phyloP scores from a whole-genome alignment of 805 yeast species.

The Kluyveromyces starmeri region DNA sequence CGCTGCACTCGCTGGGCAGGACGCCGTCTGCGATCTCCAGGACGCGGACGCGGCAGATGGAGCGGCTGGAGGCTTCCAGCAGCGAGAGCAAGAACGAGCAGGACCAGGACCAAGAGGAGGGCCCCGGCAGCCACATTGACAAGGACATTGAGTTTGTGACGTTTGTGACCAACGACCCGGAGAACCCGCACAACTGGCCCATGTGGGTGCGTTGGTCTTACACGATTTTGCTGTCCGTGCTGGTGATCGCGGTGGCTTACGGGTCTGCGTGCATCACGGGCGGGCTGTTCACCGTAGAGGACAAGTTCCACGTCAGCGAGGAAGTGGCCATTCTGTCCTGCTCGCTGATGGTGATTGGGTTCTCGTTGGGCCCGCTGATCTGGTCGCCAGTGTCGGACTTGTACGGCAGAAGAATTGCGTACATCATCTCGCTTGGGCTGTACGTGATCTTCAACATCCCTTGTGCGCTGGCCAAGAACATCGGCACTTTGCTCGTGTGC shows the following conservation, averaged over 20 bases:
- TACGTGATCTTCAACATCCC: constrained; percentile 80
- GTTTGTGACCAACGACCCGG: constrained; percentile 70
- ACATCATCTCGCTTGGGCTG: constrained; percentile 63
- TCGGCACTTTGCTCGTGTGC: constrained; percentile 71
- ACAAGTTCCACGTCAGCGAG: constrained; percentile 56
- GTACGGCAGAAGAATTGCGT: constrained; percentile 79
- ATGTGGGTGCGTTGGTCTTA: constrained; percentile 46
- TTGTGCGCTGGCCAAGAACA: constrained; percentile 74
- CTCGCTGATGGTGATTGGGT: constrained; percentile 84
- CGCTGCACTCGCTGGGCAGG: constrained; percentile 63
- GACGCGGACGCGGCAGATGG: constrained; percentile 31
- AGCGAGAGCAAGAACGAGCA: constrained; percentile 5
- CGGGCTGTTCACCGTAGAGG: constrained; percentile 60
- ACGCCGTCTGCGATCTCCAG: constrained; percentile 29
- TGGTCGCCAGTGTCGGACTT: constrained; percentile 89
- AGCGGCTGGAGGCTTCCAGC: constrained; percentile 9
- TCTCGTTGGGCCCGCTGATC: constrained; percentile 74
- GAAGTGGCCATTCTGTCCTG: constrained; percentile 78
- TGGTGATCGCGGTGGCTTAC: constrained; percentile 85
- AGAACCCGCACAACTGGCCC: constrained; percentile 85
- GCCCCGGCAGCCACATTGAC: constrained; percentile 34
- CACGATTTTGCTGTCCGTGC: constrained; percentile 56
- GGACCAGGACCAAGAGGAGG: constrained; percentile 14
- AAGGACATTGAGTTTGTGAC: constrained; percentile 80
- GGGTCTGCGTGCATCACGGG: constrained; percentile 91